These are phyloP conservation scores for Astrocystis sublimbata DNA, from an alignment of 495 filamentous ascomycete genomes.

Conservation along the genomic window DNA sequence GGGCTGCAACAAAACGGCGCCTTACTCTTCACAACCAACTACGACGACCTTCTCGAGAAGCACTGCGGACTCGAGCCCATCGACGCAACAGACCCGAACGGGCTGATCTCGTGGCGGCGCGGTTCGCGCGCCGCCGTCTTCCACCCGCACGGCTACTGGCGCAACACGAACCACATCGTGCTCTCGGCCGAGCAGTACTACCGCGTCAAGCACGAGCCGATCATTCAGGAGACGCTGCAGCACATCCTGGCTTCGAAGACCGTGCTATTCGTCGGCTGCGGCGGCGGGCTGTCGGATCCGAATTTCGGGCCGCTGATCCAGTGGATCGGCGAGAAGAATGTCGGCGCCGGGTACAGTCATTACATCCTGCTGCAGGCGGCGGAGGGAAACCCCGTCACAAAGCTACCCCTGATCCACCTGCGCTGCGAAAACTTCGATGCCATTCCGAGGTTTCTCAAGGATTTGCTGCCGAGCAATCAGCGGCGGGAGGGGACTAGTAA, in stretches of 20 bases:
- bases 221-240: conserved; percentile 9
- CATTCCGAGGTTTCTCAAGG: not conserved
- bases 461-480: not conserved
- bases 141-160: conserved; percentile 10
- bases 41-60: conserved; percentile 8
- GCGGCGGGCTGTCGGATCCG: not conserved
- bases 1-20: not conserved
- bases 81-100: conserved; percentile 5
- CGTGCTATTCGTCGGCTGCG: conserved; percentile 1
- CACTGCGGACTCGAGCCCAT: conserved; percentile 1
- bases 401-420: conserved; percentile 1
- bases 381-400: not conserved
- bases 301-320: conserved; percentile 4
- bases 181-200: conserved; percentile 4
- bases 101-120: not conserved
- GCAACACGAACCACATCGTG: conserved; percentile 1
- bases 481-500: conserved; percentile 1
- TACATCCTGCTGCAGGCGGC: not conserved
- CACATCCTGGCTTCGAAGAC: not conserved
- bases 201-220: not conserved
- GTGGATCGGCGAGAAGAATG: conserved; percentile 1
- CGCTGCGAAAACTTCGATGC: not conserved
- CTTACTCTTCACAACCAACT: conserved; percentile 1
- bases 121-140: conserved; percentile 2
- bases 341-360: not conserved